Base-by-base conservation (phyloP, 805 yeast species). In the Millerago galiae region DNA sequence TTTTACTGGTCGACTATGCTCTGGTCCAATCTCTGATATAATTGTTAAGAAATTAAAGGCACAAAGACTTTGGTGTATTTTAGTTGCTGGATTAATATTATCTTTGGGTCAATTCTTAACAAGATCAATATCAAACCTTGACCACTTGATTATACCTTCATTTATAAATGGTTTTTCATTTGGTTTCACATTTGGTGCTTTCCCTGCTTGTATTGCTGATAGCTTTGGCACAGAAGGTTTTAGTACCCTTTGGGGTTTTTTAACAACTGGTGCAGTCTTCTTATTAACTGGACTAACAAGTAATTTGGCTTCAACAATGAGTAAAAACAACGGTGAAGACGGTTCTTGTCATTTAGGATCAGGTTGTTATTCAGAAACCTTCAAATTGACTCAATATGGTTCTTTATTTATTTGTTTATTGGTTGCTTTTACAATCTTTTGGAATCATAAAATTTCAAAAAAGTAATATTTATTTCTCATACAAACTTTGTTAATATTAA, bases 121-220 rank as follows among this genome's bases (percentile, higher is more conserved):
- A 1, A 37, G 72, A 5, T 48, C 59, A 4, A 58, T 67, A 9
- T 43, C 61, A 3, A 68, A 74, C 35, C 53, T 73, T 15, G 62
- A 62, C 4, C 61, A 70, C 24, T 59, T 83, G 3, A 61, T 73
- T 0, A 11, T 72, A 2, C 62, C 81, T 3, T 81, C 89, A 0
- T 62, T 71, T 4, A 54, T 79, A 5, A 68, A 77, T 41, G 93
- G 93, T 0, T 65, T 70, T 27, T 72, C 85, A 16, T 84, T 81
- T 61, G 95, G 95, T 0, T 67, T 83, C 24, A 61, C 77, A 4
- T 83, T 80, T 62, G 91, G 91, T 0, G 75, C 82, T 0, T 80
- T 79, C 56, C 95, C 95, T 3, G 83, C 90, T 1, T 70, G 82
- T 3, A 70, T 83, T 25, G 89, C 89, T 0, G 95, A 84, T 48